Evolutionary conservation across 805 yeast genomes (phyloP).

Genomic region (Candida andamanensis): DNA sequence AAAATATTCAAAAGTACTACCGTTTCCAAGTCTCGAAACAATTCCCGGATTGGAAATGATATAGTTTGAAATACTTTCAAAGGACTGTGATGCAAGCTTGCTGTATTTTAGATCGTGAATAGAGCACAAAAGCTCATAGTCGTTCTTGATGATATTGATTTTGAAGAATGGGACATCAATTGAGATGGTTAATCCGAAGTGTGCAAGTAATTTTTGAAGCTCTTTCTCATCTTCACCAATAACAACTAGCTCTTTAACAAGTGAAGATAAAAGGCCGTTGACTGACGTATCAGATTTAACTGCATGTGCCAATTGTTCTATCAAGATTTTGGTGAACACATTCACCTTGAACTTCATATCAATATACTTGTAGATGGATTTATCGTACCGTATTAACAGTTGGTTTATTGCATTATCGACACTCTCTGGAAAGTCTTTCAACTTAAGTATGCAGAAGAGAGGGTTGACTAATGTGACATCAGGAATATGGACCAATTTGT

Average conservation of each 20-base stretch:
- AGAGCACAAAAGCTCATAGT: conserved; percentile 11
- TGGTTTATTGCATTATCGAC: conserved; percentile 73
- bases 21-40: too few species aligned
- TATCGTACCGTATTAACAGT: conserved; percentile 59
- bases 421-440: conserved; percentile 12
- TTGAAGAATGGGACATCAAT: conserved; percentile 1
- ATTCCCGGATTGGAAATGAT: conserved; percentile 3
- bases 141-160: conserved; percentile 9
- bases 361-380: conserved; percentile 84
- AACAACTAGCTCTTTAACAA: too few species aligned
- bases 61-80: conserved; percentile 8
- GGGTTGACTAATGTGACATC: conserved; percentile 12
- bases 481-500: conserved; percentile 5
- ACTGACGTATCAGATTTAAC: too few species aligned
- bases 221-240: conserved; percentile 10
- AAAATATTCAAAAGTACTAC: too few species aligned
- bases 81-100: not conserved
- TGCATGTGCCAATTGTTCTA: conserved; percentile 78
- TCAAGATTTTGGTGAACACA: conserved; percentile 28
- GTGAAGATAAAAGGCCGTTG: too few species aligned
- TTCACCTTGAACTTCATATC: conserved; percentile 43
- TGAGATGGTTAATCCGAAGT: conserved; percentile 5
- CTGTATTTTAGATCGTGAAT: conserved; percentile 1
- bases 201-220: conserved; percentile 3
- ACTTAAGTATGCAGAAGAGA: conserved; percentile 7